Evolutionary conservation across 2,329 filamentous ascomycete genomes (phyloP), one percentile per base, ranked within the genome.

Genomic region (Xylaria digitata): DNA sequence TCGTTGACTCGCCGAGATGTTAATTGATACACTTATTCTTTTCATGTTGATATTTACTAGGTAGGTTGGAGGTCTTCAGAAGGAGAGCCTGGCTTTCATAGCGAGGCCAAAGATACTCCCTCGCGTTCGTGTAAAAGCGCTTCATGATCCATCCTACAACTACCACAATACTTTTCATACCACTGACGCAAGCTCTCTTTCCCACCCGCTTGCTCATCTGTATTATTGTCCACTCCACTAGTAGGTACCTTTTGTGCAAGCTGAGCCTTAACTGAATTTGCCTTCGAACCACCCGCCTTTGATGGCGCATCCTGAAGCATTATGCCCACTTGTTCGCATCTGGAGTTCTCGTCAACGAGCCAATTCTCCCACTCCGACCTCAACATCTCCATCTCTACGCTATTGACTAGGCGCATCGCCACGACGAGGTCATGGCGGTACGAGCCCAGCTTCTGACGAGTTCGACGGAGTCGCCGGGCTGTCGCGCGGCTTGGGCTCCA

Each of bases 331-430:
- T 91, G 87, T 63, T 88, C 87, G 78, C 96, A 99, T 55, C 92
- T 87, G 40, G 84, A 80, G 70, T 89, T 90, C 81, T 99, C 96
- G 71, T 92, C 90, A 2, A 87, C 80, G 34, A 98, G 85, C 94
- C 95, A 99, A 70, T 92, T 92, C 81, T 97, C 94, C 90, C 94
- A 99, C 78, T 97, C 95, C 0, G 91, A 91, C 74, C 89, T 87
- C 61, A 98, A 80, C 78, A 97, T 90, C 78, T 97, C 94, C 65
- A 87, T 86, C 82, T 98, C 96, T 32, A 98, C 89, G 64, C 87
- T 90, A 79, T 98, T 97, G 67, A 98, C 90, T 2, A 97, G 88
- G 4, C 94, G 89, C 82, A 98, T 89, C 5, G 94, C 94, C 5
- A 99, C 94, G 2, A 98, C 82, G 21, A 99, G 83, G 76, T 98